Evolutionary conservation across 2,329 filamentous ascomycete genomes (phyloP).

Genomic region (Davidsoniella australis): DNA sequence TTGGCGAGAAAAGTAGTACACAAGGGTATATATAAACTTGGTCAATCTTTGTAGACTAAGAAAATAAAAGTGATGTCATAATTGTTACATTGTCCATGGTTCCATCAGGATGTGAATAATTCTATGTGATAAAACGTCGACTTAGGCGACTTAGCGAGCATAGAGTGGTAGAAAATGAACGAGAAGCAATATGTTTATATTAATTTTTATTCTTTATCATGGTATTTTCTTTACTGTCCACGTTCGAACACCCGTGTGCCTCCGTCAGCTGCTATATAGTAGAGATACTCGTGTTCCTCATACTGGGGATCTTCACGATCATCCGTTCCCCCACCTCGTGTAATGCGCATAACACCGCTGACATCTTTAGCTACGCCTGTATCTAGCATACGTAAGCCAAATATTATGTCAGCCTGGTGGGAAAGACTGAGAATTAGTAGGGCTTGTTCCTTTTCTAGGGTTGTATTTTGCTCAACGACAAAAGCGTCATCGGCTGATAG

Average conservation of each 20-base stretch:
- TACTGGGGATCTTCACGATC: constrained; percentile 17
- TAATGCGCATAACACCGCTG: constrained; percentile 70
- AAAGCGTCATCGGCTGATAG: constrained; percentile 60
- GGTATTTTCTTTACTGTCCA: constrained; percentile 26
- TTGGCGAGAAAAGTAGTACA: too few species aligned
- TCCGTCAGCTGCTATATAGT: constrained; percentile 65
- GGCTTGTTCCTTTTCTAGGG: constrained; percentile 53
- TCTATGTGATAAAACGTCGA: too few species aligned
- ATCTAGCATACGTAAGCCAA: constrained; percentile 61
- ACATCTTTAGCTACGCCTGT: constrained; percentile 83
- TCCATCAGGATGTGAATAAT: too few species aligned
- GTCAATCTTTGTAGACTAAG: too few species aligned
- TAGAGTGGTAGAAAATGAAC: too few species aligned
- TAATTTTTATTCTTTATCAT: not conserved
- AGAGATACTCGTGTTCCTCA: constrained; percentile 58
- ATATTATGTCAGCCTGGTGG: constrained; percentile 55
- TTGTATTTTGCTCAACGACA: constrained; percentile 40
- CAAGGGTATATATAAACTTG: too few species aligned
- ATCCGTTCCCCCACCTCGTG: constrained; percentile 30
- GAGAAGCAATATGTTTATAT: too few species aligned
- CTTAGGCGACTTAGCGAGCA: too few species aligned
- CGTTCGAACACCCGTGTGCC: constrained; percentile 70
- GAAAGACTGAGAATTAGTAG: constrained; percentile 53
- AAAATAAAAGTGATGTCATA: too few species aligned
- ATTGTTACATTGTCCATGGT: too few species aligned